Conservation (phyloP, 306 rosid species). For the Malus orientalis region DNA sequence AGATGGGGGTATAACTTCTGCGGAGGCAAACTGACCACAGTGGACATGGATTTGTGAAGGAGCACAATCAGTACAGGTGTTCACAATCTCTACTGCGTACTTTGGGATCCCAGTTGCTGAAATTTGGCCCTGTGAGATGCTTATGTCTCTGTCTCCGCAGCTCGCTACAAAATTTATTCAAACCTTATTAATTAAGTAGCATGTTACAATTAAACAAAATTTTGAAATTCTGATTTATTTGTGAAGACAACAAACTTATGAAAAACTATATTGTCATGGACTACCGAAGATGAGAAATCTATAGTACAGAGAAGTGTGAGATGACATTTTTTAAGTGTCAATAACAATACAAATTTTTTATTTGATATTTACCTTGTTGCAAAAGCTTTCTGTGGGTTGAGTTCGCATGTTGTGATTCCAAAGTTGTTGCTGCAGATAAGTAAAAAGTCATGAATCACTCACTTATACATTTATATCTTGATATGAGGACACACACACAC, state of each 20-base stretch:
- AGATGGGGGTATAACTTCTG: slow-evolving; percentile 42
- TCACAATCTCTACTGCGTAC: slow-evolving; percentile 51
- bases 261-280: too few relatives aligned
- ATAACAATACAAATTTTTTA: too few relatives aligned
- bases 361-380: slow-evolving; percentile 31
- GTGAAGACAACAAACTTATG: too few relatives aligned
- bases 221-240: too few relatives aligned
- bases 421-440: slow-evolving; percentile 20
- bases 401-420: slow-evolving; percentile 17
- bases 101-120: slow-evolving; percentile 51
- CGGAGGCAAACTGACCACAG: slow-evolving; percentile 80
- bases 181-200: neutral
- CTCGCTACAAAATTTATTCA: slow-evolving; percentile 19
- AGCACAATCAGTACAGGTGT: slow-evolving; percentile 59
- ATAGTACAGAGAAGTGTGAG: too few relatives aligned
- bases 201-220: too few relatives aligned
- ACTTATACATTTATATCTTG: too few relatives aligned
- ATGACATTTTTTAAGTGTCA: too few relatives aligned
- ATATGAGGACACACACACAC: too few relatives aligned
- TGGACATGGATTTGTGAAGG: slow-evolving; percentile 48
- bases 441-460: neutral
- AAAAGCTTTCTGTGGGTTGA: slow-evolving; percentile 21
- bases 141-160: slow-evolving; percentile 49
- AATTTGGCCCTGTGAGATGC: slow-evolving; percentile 51
- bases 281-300: too few relatives aligned